Conservation (phyloP, 2,329 filamentous ascomycete species). For the Stenocarpella maydis region DNA sequence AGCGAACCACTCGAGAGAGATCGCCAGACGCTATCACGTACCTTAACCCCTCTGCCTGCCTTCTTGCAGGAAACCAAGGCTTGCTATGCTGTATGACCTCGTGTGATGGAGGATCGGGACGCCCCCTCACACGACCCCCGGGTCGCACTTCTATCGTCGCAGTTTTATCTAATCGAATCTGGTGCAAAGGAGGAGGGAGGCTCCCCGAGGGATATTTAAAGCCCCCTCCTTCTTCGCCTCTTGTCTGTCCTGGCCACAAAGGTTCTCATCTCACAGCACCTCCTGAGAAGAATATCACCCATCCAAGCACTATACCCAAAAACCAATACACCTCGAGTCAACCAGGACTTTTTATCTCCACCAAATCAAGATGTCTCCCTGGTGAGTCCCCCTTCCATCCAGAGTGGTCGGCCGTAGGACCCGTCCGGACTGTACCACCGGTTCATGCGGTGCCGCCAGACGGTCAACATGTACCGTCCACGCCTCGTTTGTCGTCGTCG, state of each 20-base stretch:
- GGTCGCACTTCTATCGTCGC: not conserved
- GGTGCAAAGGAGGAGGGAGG: not conserved
- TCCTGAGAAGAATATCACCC: not conserved
- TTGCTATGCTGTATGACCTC: constrained; percentile 21
- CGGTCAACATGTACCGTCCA: not conserved
- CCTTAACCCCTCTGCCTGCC: no score
- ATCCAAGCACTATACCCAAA: not conserved
- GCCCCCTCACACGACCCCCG: constrained; percentile 1
- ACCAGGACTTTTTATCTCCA: not conserved
- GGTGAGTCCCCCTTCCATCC: constrained; percentile 16
- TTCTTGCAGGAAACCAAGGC: not conserved
- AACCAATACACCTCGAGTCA: not conserved
- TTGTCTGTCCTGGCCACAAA: not conserved
- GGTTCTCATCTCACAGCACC: not conserved
- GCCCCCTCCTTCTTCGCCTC: constrained; percentile 3
- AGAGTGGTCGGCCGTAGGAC: not conserved
- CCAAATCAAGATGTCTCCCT: constrained; percentile 29
- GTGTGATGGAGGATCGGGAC: constrained; percentile 6
- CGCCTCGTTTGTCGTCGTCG: not conserved
- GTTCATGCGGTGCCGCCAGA: not conserved
- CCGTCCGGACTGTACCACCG: not conserved
- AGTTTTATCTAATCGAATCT: constrained; percentile 9
- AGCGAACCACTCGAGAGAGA: constrained; percentile 13
- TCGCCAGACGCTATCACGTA: constrained; percentile 9
- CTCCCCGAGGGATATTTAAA: constrained; percentile 12